Percentiles rank a stretch among this genome's conserved stretches.
Conservation (phyloP, 345 rosid genomes). For the Cardiospermum halicacabum region DNA sequence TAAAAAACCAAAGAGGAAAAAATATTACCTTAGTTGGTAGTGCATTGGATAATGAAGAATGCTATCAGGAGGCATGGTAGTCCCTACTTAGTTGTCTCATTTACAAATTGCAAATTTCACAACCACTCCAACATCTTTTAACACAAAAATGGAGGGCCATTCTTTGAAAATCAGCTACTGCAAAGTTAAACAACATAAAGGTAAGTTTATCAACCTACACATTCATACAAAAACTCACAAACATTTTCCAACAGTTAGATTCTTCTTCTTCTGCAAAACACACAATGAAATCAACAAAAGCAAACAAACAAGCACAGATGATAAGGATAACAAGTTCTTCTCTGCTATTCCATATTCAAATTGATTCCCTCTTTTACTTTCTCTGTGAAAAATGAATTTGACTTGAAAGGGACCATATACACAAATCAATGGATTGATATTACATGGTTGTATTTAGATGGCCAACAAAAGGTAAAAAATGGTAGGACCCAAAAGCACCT, state of each 20-base stretch:
- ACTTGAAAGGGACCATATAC: not conserved
- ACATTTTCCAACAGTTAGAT: constrained; percentile 8
- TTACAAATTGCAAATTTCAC: not conserved
- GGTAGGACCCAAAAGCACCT: constrained; percentile 29
- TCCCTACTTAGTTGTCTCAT: not conserved
- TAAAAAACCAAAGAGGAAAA: no score
- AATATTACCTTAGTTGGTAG: not conserved
- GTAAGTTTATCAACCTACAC: not conserved
- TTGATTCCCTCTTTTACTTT: constrained; percentile 26
- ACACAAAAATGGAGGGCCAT: not conserved
- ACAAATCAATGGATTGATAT: constrained; percentile 12
- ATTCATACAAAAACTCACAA: not conserved
- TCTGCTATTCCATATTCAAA: constrained; percentile 32
- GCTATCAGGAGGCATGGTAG: not conserved
- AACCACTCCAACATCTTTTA: not conserved
- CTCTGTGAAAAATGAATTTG: not conserved
- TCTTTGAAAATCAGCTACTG: not conserved
- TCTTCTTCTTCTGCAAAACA: constrained; percentile 20
- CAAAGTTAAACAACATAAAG: not conserved
- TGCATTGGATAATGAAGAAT: not conserved
- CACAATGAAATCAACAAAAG: not conserved
- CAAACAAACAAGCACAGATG: not conserved
- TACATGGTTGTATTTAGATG: not conserved
- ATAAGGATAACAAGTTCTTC: no score
- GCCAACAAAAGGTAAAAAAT: constrained; percentile 25